Percentiles rank a stretch among this genome's conserved stretches.
These are phyloP conservation scores for Aspergillus homomorphus DNA, from an alignment of 495 filamentous ascomycete species.

Conservation along the genomic window DNA sequence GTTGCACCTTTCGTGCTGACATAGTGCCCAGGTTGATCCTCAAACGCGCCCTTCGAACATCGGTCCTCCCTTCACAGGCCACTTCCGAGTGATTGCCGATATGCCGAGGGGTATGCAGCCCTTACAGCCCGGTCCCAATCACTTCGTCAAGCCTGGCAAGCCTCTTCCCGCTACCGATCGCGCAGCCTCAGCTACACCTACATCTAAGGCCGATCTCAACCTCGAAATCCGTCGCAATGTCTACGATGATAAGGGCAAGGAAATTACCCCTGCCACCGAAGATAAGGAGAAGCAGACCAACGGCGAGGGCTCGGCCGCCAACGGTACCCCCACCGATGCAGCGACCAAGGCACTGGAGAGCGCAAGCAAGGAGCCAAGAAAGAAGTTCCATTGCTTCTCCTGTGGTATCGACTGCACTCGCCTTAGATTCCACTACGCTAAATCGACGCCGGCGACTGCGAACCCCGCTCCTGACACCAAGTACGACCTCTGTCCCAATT, in stretches of 20 bases:
- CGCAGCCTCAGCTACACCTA: conserved; percentile 65
- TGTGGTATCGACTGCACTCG: conserved; percentile 93
- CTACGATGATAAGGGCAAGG: conserved; percentile 89
- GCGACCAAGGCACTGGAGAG: conserved; percentile 59
- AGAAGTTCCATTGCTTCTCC: conserved; percentile 76
- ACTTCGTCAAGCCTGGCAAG: conserved; percentile 69
- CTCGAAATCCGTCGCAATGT: conserved; percentile 90
- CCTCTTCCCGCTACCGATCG: conserved; percentile 68
- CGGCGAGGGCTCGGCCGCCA: conserved; percentile 62
- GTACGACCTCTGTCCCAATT: conserved; percentile 85
- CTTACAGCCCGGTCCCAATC: conserved; percentile 83
- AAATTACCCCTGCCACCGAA: conserved; percentile 57
- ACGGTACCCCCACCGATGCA: conserved; percentile 48
- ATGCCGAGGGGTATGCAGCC: conserved; percentile 92
- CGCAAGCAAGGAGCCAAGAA: conserved; percentile 58
- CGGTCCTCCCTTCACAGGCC: conserved; percentile 93
- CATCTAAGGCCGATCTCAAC: conserved; percentile 76
- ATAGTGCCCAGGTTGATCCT: conserved; percentile 72
- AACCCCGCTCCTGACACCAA: conserved; percentile 60
- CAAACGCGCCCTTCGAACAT: conserved; percentile 93
- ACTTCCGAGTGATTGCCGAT: conserved; percentile 92
- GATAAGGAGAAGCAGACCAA: conserved; percentile 70
- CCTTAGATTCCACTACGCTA: conserved; percentile 82
- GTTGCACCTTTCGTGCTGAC: conserved; percentile 8
- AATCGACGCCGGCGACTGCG: conserved; percentile 54